A percentile compares a stretch with the other conserved stretches of the same genome.
Conservation (phyloP, 495 filamentous ascomycete genomes). For the Massariosphaeria phaeospora region DNA sequence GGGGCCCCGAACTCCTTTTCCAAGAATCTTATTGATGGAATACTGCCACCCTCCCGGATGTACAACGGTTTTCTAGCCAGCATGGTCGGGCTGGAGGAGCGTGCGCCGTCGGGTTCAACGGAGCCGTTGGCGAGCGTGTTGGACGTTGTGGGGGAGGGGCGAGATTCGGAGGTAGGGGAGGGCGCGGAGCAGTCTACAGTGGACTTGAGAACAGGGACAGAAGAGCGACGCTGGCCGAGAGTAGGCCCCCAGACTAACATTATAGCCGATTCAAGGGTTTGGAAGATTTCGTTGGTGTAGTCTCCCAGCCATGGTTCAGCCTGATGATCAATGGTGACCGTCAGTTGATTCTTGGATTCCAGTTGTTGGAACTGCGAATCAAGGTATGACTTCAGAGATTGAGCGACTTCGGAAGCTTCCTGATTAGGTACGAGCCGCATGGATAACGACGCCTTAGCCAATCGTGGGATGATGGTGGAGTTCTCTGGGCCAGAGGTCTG, state of each 20-base stretch:
- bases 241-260: conserved; percentile 70
- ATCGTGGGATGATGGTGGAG: conserved; percentile 80
- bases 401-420: conserved; percentile 67
- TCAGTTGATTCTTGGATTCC: conserved; percentile 72
- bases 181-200: conserved; percentile 32
- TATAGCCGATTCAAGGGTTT: conserved; percentile 80
- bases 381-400: conserved; percentile 60
- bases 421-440: conserved; percentile 92
- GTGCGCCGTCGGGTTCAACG: conserved; percentile 11
- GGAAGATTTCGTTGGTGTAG: conserved; percentile 83
- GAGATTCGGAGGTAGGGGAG: conserved; percentile 9
- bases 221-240: conserved; percentile 21
- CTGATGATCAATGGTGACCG: conserved; percentile 79
- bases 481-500: conserved; percentile 78
- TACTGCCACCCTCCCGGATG: conserved; percentile 92
- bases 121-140: conserved; percentile 53
- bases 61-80: conserved; percentile 60
- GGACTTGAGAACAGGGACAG: conserved; percentile 8
- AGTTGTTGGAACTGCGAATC: conserved; percentile 65
- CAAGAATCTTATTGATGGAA: conserved; percentile 86
- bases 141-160: conserved; percentile 45
- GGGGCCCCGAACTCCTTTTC: conserved; percentile 93
- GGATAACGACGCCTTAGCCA: conserved; percentile 79
- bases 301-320: conserved; percentile 97
- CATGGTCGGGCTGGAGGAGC: neutral